phyloP scores from a whole-genome alignment of 2,329 filamentous ascomycete species.

The Dryadomyces quercus-mongolicae region DNA sequence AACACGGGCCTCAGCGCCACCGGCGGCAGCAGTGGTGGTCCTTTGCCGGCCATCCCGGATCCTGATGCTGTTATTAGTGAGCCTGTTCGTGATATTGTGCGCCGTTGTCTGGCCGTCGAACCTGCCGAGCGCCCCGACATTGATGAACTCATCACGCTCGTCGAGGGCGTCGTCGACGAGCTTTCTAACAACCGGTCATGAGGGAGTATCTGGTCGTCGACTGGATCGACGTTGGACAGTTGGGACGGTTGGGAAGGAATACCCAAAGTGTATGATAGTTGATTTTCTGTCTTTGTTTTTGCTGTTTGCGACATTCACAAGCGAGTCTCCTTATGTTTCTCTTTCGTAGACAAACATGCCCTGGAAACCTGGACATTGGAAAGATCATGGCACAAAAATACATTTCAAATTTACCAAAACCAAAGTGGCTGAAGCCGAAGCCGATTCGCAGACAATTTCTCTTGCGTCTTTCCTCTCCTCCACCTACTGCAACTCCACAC shows the following conservation, averaged over 20 bases:
- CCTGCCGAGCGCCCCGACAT: constrained; percentile 79
- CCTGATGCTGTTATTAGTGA: constrained; percentile 57
- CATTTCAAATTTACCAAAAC: background rate
- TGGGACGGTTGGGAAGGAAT: too few species aligned
- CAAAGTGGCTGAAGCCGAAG: too few species aligned
- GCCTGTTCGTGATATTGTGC: constrained; percentile 73
- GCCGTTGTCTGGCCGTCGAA: constrained; percentile 77
- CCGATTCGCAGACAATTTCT: too few species aligned
- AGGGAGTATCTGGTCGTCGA: too few species aligned
- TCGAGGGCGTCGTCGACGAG: constrained; percentile 59
- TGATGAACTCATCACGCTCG: constrained; percentile 66
- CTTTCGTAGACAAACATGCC: too few species aligned
- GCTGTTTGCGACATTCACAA: too few species aligned
- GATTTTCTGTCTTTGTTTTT: too few species aligned
- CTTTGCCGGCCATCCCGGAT: constrained; percentile 16
- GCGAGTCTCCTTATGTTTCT: too few species aligned
- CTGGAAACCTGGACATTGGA: background rate
- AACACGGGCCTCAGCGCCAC: constrained; percentile 18
- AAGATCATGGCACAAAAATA: too few species aligned
- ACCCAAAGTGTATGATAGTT: too few species aligned
- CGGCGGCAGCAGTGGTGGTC: constrained; percentile 15
- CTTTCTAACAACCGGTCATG: constrained; percentile 40
- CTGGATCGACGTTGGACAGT: too few species aligned
- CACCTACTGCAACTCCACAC: constrained; percentile 10
- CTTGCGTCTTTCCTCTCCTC: background rate